Evolutionary conservation across 148 eudicot genomes (phyloP), one percentile per base, ranked within the genome.

Genomic region (Selenicereus undatus): DNA sequence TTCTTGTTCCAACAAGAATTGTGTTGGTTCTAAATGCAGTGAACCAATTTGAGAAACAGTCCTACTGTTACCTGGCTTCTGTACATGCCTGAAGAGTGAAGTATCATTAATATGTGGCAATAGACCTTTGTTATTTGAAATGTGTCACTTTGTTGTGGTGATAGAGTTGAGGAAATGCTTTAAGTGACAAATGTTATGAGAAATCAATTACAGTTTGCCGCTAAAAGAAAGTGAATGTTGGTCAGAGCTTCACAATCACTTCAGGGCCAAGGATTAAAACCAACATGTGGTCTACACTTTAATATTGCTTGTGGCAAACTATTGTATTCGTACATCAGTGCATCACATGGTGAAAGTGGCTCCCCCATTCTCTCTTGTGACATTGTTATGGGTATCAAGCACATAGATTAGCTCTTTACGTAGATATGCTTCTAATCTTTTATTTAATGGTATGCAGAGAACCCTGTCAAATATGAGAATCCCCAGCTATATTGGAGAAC

Each of bases 401-500:
- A 35, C 24, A 20, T 64, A 45, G 0, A 7, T 32, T 32, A 5
- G 24, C 30, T 64, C 26, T 36, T 26, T 52, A 1, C 3, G 45
- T 48, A 54, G 30, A 16, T 29, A 43, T 51, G 54, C 16, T 36
- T 58, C 26, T 51, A 24, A 32, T 81, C 5, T 22, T 74, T 75
- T 50, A 76, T 65, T 58, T 60, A 42, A 51, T 81, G 58, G 24
- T 90, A 78, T 78, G 74, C 86, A 96, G 99, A 90, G 95, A 85
- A 83, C 91, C 48, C 84, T 96, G 83, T 92, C 98, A 66, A 87
- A 85, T 76, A 96, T 92, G 91, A 87, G 95, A 82, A 90, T 71
- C 64, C 97, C 97, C 22, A 81, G 88, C 82, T 94, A 88, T 87
- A 88, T 96, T 39, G 99, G 98, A 66, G 95, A 93, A 78, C 76